A percentile compares a stretch with the other conserved stretches of the same genome.
Evolutionary conservation across 352 stramenopile species (phyloP).

Genomic region (Phytophthora europaea): DNA sequence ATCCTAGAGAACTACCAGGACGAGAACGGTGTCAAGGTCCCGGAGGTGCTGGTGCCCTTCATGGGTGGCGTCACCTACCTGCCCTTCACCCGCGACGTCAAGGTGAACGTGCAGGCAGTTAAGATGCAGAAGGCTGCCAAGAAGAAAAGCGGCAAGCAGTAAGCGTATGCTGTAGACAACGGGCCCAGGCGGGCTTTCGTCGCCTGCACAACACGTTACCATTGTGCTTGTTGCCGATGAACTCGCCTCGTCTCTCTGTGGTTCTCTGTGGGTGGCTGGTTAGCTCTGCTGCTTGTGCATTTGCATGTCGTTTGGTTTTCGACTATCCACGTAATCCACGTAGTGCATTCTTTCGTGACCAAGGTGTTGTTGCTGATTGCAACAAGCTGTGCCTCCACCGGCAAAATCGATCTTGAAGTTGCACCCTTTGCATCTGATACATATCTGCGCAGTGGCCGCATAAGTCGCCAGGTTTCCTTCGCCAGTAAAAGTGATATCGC

Average conservation of each 20-base stretch:
- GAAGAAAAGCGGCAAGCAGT: conserved; percentile 91
- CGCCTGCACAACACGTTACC: conserved; percentile 27
- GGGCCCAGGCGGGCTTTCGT: conserved; percentile 10
- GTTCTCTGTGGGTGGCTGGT: conserved; percentile 15
- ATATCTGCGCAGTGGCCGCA: not conserved
- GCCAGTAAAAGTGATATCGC: not conserved
- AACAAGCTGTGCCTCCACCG: not conserved
- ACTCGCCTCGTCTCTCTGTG: conserved; percentile 14
- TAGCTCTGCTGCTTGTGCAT: conserved; percentile 24
- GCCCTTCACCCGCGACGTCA: conserved; percentile 97
- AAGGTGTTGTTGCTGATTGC: conserved; percentile 1
- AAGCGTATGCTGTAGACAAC: conserved; percentile 44
- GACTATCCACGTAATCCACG: conserved; percentile 29
- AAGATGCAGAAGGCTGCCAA: conserved; percentile 97
- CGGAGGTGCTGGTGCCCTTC: conserved; percentile 97
- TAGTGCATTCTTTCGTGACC: conserved; percentile 23
- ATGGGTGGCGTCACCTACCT: conserved; percentile 99
- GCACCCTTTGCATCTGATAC: not conserved
- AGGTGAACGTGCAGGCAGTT: conserved; percentile 91
- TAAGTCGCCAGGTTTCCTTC: not conserved
- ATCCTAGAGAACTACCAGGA: conserved; percentile 99
- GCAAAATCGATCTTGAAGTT: not conserved
- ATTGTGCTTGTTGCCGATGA: conserved; percentile 28
- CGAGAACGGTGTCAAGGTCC: conserved; percentile 97
- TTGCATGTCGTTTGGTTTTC: conserved; percentile 26